Evolutionary conservation across 371 early-diverging fungal genomes (phyloP), one percentile per base, ranked within the genome.

Genomic region (Actinomortierella wolfii): DNA sequence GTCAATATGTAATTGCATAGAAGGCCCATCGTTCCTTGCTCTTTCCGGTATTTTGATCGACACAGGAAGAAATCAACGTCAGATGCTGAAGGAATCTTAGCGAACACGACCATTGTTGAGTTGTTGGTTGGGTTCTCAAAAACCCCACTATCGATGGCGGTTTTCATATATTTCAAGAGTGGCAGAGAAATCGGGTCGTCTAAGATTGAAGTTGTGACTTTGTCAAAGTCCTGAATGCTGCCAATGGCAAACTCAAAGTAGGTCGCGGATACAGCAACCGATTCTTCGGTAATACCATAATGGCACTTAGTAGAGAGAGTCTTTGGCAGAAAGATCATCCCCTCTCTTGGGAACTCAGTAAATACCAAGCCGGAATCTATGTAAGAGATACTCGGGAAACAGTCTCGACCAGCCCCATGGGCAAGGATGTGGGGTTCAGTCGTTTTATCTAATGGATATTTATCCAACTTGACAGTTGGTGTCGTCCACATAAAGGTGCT

Each of bases 21-120:
- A 42, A 57, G 29, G 15, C 51, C 51, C 29, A 28, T 57, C 17
- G n/a, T 26, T 25, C 42, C 39, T 25, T 20, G 13, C 20, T 0
- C 21, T 14, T 43, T 28, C 20, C 26, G 39, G 17, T 2, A 57
- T 17, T 0, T 18, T 24, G 58, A 57, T 17, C 8, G 17, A 20
- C 58, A 57, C 13, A 18, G n/a, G 9, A 57, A n/a, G n/a, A 57
- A 15, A 18, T 51, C 58, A 15, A 51, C 44, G 41, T 57, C 29
- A 24, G 29, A 15, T 9, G 57, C 34, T 6, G 34, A 34, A 11
- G 34, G 21, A 3, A 49, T 21, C 17, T n/a, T 57, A 14, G 40
- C 40, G 24, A 57, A n/a, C 13, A 57, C 15, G 26, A 51, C 58
- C 15, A 42, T 0, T 0, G 42, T 50, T 13, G 43, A 4, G 21